phyloP scores from a whole-genome alignment of 371 early-diverging fungal species.

The Mortierella sp. region DNA sequence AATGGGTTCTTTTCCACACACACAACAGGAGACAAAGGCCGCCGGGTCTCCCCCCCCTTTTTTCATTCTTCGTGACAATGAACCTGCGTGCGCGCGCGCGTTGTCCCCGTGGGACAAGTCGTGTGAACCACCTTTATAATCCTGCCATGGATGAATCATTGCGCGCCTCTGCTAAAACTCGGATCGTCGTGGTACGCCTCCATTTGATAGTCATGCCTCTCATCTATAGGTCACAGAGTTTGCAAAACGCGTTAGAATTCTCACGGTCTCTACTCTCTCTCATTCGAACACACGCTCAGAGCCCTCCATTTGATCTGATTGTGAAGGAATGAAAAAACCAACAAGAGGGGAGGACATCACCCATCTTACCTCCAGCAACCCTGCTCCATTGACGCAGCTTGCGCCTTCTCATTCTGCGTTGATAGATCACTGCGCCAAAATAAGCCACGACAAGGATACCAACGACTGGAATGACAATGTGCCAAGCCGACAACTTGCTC shows the following conservation, averaged over 20 bases:
- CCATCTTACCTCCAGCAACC: conserved; percentile 23
- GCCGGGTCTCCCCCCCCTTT: no score
- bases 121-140: no score
- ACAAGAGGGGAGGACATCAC: not conserved
- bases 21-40: no score
- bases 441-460: conserved; percentile 23
- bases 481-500: conserved; percentile 30
- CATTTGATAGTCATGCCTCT: conserved; percentile 36
- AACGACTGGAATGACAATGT: conserved; percentile 29
- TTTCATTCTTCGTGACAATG: no score
- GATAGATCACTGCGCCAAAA: conserved; percentile 32
- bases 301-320: not conserved
- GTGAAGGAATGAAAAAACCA: not conserved
- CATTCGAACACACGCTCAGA: not conserved
- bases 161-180: no score
- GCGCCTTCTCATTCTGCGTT: conserved; percentile 20
- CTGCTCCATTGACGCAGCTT: conserved; percentile 42
- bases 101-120: no score
- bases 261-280: not conserved
- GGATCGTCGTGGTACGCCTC: conserved; percentile 42
- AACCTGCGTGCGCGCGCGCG: no score
- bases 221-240: conserved; percentile 11
- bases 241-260: not conserved
- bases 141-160: no score
- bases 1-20: no score